Evolutionary conservation across 305 asterid species (phyloP), one percentile per base, ranked within the genome.

Genomic region (Fraxinus greggii): DNA sequence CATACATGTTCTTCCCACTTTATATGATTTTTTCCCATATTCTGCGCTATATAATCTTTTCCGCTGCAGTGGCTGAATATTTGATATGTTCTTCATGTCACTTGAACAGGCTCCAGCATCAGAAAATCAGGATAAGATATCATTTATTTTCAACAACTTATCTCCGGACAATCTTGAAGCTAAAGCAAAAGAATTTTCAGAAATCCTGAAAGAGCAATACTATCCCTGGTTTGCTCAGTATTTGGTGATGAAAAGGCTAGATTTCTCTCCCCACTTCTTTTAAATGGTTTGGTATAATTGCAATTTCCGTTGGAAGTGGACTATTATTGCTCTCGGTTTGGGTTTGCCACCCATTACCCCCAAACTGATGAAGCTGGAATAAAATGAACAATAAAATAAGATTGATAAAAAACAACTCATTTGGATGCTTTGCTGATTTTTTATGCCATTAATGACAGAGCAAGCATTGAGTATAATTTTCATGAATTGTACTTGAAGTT

Each of bases 181-280:
- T 80, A 97, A 97, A 92, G 98, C 98, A 13, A 97, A 93, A 83
- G 98, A 95, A 85, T 92, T 95, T 80, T 45, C 89, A 76, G 99
- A 92, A 72, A 83, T 95, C 73, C 86, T 97, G 87, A 90, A 84
- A 79, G 95, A 90, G 89, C 94, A 90, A 84, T 90, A 90, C 80
- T 97, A 89, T 88, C 95, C 98, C 75, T 97, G 99, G 99, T 97
- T 97, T 82, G 99, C 99, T 65, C 95, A 93, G 89, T 97, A 97
- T 86, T 89, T 97, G 94, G 98, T 97, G 84, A 97, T 97, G 99
- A 97, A 95, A 86, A 93, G 99, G 99, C 94, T 56, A 35, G 85
- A 38, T 29, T 72, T 82, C 76, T 26, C 67, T 7, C 81, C n/a
- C 23, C 21, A 2, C 35, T 79, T n/a, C 78, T 48, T 36, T 61